Evolutionary conservation across 1,284 basidiomycete species (phyloP).

Genomic region (Omphalotus olearius): DNA sequence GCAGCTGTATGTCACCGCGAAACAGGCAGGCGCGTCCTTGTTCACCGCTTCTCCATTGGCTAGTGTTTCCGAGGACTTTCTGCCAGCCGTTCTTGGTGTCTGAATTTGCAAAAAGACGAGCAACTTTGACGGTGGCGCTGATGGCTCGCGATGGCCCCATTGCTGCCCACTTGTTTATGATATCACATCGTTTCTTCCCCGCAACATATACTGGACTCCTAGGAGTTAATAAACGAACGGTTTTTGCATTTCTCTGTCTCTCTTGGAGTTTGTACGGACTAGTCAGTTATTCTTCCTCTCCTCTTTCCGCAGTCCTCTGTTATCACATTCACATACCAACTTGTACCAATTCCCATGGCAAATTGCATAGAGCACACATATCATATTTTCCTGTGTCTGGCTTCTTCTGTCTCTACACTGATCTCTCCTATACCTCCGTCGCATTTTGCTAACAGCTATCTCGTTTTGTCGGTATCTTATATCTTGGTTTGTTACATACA

Average conservation of each 20-base stretch:
- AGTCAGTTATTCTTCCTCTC: neutral
- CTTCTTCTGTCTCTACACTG: too few species aligned
- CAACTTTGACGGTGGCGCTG: constrained; percentile 22
- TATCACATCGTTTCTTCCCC: too few species aligned
- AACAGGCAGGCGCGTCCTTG: constrained; percentile 34
- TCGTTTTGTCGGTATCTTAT: constrained; percentile 9
- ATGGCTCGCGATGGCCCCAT: neutral
- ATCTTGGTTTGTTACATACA: constrained; percentile 5
- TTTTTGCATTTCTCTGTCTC: too few species aligned
- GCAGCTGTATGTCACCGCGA: constrained; percentile 35
- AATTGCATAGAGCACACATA: constrained; percentile 2
- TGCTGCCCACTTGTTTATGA: too few species aligned
- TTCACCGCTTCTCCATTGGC: constrained; percentile 69
- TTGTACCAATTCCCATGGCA: neutral
- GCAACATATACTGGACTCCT: too few species aligned
- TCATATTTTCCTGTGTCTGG: neutral
- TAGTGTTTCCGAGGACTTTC: constrained; percentile 51
- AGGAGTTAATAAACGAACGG: too few species aligned
- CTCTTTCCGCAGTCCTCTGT: neutral
- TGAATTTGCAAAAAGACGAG: constrained; percentile 17
- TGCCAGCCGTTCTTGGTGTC: constrained; percentile 55
- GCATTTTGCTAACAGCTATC: constrained; percentile 7
- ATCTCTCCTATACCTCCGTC: neutral
- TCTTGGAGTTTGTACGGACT: too few species aligned
- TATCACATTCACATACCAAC: neutral